Base-by-base conservation (phyloP, 2,329 filamentous ascomycete species). In the Harringtonia aguacate region DNA sequence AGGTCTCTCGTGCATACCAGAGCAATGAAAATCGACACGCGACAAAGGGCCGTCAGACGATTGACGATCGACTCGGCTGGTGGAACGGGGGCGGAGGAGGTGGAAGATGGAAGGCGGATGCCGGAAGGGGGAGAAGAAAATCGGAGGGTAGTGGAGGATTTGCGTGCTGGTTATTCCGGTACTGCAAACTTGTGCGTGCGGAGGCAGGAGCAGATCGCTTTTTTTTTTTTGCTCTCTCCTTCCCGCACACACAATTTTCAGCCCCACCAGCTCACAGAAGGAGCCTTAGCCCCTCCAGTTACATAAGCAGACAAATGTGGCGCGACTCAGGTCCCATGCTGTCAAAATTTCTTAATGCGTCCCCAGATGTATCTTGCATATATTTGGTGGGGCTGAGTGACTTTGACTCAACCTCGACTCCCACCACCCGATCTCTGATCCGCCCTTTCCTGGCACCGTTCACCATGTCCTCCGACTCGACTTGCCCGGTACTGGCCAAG, bases 131-230 rank as follows among this genome's bases (percentile, higher is more conserved):
- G 34, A 31, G 15, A 45, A 39, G 18, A 37, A 37, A 44, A 34
- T 39, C 42, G 42, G 36, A 28, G 29, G 27, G 17, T 36, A 27
- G 22, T 33, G 37, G 29, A 39, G 36, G 42, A 39, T 44, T 44
- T 44, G 36, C 42, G 42, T 22, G 24, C 10, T 35, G 36, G 42
- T 44, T 45, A 20, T 41, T 41, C 43, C 43, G 43, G 18, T 17
- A 21, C 43, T 45, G 31, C 36, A 45, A 45, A 39, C 36, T 40
- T 40, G 38, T 40, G 37, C 43, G 37, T 40, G 40, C 40, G 36
- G 20, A 27, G 36, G 10, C 15, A 17, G 24, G 35, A 43, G 29
- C 29, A 41, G 29, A 29, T 41, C n/a, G 21, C 31, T 27, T 43
- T 43, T 43, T 43, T 38, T 38, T 22, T 31, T 34, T 34, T 34